Percentiles rank a stretch among this genome's conserved stretches.
These are phyloP conservation scores for Zymoseptoria passerinii DNA, from an alignment of 2,329 filamentous ascomycete species.

Conservation along the genomic window DNA sequence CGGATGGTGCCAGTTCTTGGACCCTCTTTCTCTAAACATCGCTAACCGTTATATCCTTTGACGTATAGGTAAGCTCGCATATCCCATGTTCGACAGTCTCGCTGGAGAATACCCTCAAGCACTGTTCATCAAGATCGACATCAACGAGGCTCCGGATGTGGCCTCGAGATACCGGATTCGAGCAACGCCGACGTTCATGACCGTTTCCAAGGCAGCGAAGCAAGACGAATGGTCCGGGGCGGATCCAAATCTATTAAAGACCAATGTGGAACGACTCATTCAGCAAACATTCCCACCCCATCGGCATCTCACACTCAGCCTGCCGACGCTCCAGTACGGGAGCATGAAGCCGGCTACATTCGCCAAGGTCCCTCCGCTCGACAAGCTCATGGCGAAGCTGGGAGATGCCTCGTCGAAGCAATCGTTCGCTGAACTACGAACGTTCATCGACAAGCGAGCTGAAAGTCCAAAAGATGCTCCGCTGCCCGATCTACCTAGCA, in stretches of 20 bases:
- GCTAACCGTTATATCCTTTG: no score
- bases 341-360: constrained; percentile 64
- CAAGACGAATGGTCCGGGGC: constrained; percentile 76
- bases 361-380: constrained; percentile 69
- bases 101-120: constrained; percentile 64
- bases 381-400: constrained; percentile 74
- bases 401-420: constrained; percentile 52
- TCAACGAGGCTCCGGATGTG: constrained; percentile 53
- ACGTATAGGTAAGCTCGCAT: constrained; percentile 52
- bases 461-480: constrained; percentile 56
- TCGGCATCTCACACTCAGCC: constrained; percentile 60
- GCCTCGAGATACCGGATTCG: constrained; percentile 58
- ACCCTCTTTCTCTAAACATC: no score
- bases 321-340: constrained; percentile 61
- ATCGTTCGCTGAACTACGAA: constrained; percentile 55
- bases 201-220: constrained; percentile 67
- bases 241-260: constrained; percentile 57
- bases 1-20: no score
- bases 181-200: constrained; percentile 82
- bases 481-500: constrained; percentile 60
- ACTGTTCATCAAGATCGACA: constrained; percentile 74
- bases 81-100: constrained; percentile 72
- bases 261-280: constrained; percentile 64
- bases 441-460: constrained; percentile 60
- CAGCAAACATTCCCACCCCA: constrained; percentile 69